Evolutionary conservation across 306 rosid genomes (phyloP).

Genomic region (Vicia villosa): DNA sequence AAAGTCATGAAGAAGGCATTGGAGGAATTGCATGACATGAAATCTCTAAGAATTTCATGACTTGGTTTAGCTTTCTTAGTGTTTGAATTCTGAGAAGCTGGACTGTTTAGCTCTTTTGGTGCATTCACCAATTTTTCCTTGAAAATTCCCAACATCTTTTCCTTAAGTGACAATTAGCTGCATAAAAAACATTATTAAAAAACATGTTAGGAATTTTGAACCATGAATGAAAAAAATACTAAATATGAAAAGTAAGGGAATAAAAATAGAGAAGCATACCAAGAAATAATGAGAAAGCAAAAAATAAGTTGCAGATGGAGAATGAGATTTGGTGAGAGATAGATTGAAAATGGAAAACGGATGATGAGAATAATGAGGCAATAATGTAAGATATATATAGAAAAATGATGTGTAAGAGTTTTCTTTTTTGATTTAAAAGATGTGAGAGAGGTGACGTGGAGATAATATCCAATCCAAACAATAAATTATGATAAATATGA

Average conservation of each 20-base stretch:
- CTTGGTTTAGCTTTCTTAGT: constrained; percentile 53
- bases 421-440: neutral
- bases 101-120: constrained; percentile 89
- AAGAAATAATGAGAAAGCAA: neutral
- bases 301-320: no score
- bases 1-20: constrained; percentile 58
- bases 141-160: constrained; percentile 84
- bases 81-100: constrained; percentile 51
- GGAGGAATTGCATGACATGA: constrained; percentile 53
- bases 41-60: constrained; percentile 53
- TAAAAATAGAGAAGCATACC: constrained; percentile 19
- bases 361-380: constrained; percentile 7
- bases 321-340: constrained; percentile 14
- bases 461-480: constrained; percentile 65
- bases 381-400: constrained; percentile 35
- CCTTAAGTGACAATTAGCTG: constrained; percentile 17
- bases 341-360: constrained; percentile 4
- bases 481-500: neutral
- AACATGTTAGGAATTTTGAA: neutral
- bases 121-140: constrained; percentile 71
- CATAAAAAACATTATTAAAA: constrained; percentile 31
- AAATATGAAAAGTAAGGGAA: neutral
- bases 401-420: neutral
- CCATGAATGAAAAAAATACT: neutral
- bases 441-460: constrained; percentile 51